These are phyloP conservation scores for Sutorius eximius DNA, from an alignment of 1,284 basidiomycete genomes.

Conservation along the genomic window DNA sequence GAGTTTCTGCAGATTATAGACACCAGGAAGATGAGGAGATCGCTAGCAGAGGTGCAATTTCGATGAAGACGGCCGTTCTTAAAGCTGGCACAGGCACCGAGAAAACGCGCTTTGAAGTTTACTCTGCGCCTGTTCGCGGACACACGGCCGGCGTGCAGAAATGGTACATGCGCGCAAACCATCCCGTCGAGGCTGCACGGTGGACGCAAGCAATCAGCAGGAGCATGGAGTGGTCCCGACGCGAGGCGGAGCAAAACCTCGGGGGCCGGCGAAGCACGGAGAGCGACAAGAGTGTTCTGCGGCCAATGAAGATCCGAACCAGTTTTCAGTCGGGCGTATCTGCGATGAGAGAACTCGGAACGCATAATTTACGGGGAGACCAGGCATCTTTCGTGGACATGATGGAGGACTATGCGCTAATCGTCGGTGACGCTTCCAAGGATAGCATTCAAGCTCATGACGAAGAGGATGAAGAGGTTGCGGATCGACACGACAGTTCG, in stretches of 20 bases:
- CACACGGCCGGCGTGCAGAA: conserved; percentile 55
- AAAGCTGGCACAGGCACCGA: conserved; percentile 46
- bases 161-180: conserved; percentile 91
- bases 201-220: conserved; percentile 78
- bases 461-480: conserved; percentile 39
- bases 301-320: conserved; percentile 27
- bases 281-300: conserved; percentile 32
- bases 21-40: conserved; percentile 91
- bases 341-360: conserved; percentile 22
- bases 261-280: conserved; percentile 26
- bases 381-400: conserved; percentile 25
- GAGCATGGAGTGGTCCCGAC: conserved; percentile 67
- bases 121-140: conserved; percentile 56
- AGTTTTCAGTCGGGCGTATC: conserved; percentile 35
- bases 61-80: conserved; percentile 79
- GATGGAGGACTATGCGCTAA: conserved; percentile 14
- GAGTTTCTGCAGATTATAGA: conserved; percentile 69
- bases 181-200: conserved; percentile 85
- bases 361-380: conserved; percentile 27
- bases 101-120: conserved; percentile 81
- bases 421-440: conserved; percentile 21
- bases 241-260: conserved; percentile 26
- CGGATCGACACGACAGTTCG: conserved; percentile 40
- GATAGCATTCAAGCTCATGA: conserved; percentile 28
- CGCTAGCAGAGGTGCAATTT: conserved; percentile 85